Percentiles rank a stretch among this genome's conserved stretches.
Conservation (phyloP, 495 filamentous ascomycete species). For the Neurospora discreta region DNA sequence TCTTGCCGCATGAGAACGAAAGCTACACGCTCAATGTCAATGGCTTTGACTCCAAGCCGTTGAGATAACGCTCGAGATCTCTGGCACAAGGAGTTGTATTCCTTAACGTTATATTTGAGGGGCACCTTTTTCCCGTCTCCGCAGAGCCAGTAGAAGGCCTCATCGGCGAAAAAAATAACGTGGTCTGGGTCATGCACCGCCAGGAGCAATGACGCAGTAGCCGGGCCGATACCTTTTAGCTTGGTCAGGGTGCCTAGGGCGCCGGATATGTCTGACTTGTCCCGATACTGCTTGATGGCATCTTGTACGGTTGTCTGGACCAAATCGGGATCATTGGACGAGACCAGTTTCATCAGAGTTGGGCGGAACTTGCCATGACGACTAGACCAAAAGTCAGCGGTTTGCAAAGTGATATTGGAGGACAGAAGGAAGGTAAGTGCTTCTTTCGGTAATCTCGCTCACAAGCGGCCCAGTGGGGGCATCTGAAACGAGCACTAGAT, state of each 20-base stretch:
- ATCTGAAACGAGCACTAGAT: background rate
- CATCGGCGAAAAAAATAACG: constrained; percentile 68
- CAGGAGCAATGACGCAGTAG: constrained; percentile 62
- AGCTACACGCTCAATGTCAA: constrained; percentile 58
- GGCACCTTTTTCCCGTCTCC: constrained; percentile 29
- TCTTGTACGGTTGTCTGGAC: constrained; percentile 35
- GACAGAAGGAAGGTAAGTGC: background rate
- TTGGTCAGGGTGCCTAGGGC: constrained; percentile 41
- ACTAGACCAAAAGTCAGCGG: constrained; percentile 13
- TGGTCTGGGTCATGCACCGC: constrained; percentile 44
- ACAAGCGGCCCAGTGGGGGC: background rate
- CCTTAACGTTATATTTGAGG: constrained; percentile 54
- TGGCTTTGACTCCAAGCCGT: constrained; percentile 42
- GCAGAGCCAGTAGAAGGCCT: constrained; percentile 58
- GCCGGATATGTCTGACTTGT: constrained; percentile 31
- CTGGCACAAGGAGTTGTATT: constrained; percentile 46
- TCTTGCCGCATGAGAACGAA: constrained; percentile 44
- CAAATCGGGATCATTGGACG: constrained; percentile 40
- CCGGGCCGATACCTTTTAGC: constrained; percentile 55
- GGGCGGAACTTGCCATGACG: constrained; percentile 63
- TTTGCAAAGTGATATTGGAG: background rate
- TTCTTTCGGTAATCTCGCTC: background rate
- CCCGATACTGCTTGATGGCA: constrained; percentile 38
- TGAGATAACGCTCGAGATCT: constrained; percentile 32
- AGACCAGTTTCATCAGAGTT: constrained; percentile 51